A percentile compares a stretch with the other conserved stretches of the same genome.
Conservation (phyloP, 225 moss, liverwort and hornwort species). For the Bryoerythrophyllum caledonicum region DNA sequence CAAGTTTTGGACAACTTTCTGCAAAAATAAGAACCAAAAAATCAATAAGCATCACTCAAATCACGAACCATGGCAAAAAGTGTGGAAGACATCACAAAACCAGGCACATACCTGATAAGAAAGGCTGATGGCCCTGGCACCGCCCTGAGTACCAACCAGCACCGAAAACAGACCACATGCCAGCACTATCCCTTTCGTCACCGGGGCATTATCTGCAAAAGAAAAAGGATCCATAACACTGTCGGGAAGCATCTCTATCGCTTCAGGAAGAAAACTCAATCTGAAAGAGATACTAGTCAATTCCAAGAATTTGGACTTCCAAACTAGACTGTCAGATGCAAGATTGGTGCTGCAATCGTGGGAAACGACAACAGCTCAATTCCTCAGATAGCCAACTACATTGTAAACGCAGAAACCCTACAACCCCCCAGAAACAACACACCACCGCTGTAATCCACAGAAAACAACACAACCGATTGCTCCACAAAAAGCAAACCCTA, state of each 20-base stretch:
- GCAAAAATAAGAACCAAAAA: neutral
- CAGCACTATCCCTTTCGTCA: conserved; percentile 73
- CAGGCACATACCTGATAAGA: conserved; percentile 62
- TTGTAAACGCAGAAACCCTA: neutral
- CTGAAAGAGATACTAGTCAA: neutral
- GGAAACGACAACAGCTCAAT: neutral
- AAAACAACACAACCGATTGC: conserved; percentile 1
- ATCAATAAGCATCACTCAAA: no score
- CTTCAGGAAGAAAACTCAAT: neutral
- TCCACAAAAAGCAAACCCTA: conserved; percentile 14
- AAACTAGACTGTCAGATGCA: neutral
- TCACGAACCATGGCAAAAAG: neutral
- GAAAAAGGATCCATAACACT: neutral
- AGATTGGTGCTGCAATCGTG: neutral
- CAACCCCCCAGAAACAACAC: neutral
- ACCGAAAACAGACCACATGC: conserved; percentile 65
- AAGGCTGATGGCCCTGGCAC: conserved; percentile 68
- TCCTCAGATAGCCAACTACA: neutral
- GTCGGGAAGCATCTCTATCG: neutral
- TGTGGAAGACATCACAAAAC: neutral
- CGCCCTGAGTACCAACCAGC: conserved; percentile 74
- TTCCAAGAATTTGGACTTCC: neutral
- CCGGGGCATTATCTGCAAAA: conserved; percentile 73
- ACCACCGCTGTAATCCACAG: neutral
- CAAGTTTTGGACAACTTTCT: conserved; percentile 66